Evolutionary conservation across 495 filamentous ascomycete species (phyloP), one percentile per base, ranked within the genome.

Genomic region (Eremomyces bilateralis): DNA sequence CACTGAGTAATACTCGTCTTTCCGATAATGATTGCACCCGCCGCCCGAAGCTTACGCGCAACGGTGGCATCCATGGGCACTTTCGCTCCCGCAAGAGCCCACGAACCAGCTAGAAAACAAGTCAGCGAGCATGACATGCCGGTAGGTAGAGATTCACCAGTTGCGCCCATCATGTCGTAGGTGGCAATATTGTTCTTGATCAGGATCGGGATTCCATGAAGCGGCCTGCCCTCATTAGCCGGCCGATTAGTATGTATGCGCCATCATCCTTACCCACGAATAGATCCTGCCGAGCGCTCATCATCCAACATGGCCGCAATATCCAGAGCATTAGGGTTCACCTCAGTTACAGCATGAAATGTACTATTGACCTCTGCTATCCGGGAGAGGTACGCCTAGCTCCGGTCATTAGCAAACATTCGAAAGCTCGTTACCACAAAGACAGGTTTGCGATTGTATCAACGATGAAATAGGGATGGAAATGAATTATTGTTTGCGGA

Each of bases 141-240:
- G 3, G 12, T 25, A 5, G 28, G 20, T 10, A 15, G 15, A n/a
- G n/a, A 8, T 11, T 4, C 39, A 54, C 53, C 64, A 3, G 69
- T 76, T 15, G 72, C 76, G 46, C 73, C 65, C 72, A 80, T 71
- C 29, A 62, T 59, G 40, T 80, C 76, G 31, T 62, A 62, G 2
- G 68, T 73, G 15, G 66, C 75, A 37, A 80, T 78, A 54, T 77
- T 81, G 45, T 73, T 64, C 52, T 80, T 78, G 48, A 78, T 62
- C 11, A 78, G 44, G 29, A 78, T 64, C 0, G 74, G 73, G 22
- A 80, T 62, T 10, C 74, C 74, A 52, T 80, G 71, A 2, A 76
- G 54, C 3, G 64, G 63, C 6, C 62, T 61, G 20, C 15, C 5
- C 20, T 12, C 15, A 4, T n/a, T n/a, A n/a, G n/a, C n/a, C n/a